Base-by-base conservation (phyloP, 2,329 filamentous ascomycete genomes). In the Raffaelea deltoideospora region DNA sequence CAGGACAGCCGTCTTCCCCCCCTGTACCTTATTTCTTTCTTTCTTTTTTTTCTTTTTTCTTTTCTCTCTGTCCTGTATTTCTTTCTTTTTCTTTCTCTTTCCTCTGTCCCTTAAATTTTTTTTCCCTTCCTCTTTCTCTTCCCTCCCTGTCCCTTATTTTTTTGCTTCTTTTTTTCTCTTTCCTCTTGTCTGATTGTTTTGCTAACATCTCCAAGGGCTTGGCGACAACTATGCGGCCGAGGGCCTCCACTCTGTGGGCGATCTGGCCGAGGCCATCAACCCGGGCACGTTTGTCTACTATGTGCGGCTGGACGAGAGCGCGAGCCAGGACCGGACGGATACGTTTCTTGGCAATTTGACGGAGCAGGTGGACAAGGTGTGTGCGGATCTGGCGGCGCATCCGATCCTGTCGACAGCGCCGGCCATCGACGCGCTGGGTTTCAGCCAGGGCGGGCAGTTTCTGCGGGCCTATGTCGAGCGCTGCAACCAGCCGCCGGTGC, bases 371-470 rank as follows among this genome's bases (percentile, higher is more conserved):
- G 68, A 68, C 28, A 54, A 67, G 43, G 84, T 93, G 35, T 96
- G 90, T 69, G 64, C 61, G n/a, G 75, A 79, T 48, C 70, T 96
- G 30, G 69, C 79, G 40, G 53, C 67, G 0, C 73, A 95, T 53
- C 79, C 79, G 1, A 82, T 93, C 54, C 72, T 95, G 14, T 79
- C 79, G 39, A 82, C 79, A 7, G 82, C 83, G 0, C 81, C 82
- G 0, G 84, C 79, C 44, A 68, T 95, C 52, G 90, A 96, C 58
- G 88, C 87, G 24, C 62, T 98, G 26, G 90, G 90, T 21, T 95
- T 98, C 64, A 90, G 82, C 13, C 90, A 98, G 58, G 90, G 90
- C 44, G 90, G 90, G 2, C 84, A 94, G 55, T 95, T 98, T 62
- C 70, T 98, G n/a, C 77, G 90, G 41, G 90, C 71, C 19, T 87